Percentiles rank a stretch among this genome's conserved stretches.
Evolutionary conservation across 805 yeast genomes (phyloP).

Genomic region (Ascoidea asiatica): DNA sequence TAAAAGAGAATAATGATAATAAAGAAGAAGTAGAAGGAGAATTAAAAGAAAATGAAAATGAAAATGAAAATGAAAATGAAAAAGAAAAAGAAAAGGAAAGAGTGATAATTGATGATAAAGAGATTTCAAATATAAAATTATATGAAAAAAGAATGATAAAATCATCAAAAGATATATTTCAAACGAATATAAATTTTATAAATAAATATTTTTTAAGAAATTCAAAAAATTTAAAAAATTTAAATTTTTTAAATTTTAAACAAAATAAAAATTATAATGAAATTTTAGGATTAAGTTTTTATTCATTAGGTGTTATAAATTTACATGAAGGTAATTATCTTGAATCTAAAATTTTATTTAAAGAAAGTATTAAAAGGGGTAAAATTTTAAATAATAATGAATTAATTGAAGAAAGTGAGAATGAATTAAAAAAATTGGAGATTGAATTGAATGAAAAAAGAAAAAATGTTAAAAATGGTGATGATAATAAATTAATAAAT

Average conservation of each 20-base stretch:
- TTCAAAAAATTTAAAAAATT: too few species aligned
- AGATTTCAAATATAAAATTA: slow-evolving; percentile 23
- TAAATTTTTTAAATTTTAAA: too few species aligned
- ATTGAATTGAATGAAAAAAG: neutral
- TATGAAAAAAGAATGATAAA: slow-evolving; percentile 31
- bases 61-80: slow-evolving; percentile 13
- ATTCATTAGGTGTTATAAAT: slow-evolving; percentile 72
- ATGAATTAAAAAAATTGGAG: neutral
- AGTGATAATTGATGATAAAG: slow-evolving; percentile 19
- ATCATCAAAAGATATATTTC: slow-evolving; percentile 24
- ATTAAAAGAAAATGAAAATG: slow-evolving; percentile 15
- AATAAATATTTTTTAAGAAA: too few species aligned
- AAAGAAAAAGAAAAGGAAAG: slow-evolving; percentile 13
- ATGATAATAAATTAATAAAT: too few species aligned
- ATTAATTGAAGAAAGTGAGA: neutral
- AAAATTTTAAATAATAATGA: neutral
- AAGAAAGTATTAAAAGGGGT: neutral
- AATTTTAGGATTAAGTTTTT: slow-evolving; percentile 67
- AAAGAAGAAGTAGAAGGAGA: slow-evolving; percentile 35
- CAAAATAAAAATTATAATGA: too few species aligned
- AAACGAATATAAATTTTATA: too few species aligned
- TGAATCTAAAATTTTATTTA: neutral
- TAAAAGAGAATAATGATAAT: too few species aligned
- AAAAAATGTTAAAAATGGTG: neutral
- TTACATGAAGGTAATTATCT: slow-evolving; percentile 32